Base-by-base conservation (phyloP, 345 rosid species). In the Hypericum androsaemum region DNA sequence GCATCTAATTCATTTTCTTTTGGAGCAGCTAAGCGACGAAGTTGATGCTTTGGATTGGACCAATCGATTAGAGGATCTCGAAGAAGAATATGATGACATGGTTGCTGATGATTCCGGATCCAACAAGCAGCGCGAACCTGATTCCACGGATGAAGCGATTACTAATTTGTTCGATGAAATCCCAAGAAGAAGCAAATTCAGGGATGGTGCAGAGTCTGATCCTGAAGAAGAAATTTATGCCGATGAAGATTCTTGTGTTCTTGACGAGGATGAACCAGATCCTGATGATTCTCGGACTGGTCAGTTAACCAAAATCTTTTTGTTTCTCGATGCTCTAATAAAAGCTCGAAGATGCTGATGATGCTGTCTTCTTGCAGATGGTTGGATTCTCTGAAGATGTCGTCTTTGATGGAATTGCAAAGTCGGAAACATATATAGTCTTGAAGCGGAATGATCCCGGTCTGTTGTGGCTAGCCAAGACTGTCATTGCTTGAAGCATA, bases 401-500 rank as follows among this genome's bases (percentile, higher is more conserved):
- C 41, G 54, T 68, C n/a, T 61, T 36, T 1, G 83, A 79, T 53
- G 78, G 64, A 12, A 65, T 59, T 4, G 89, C 95, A 15, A 73
- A 57, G 38, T 56, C 57, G 11, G 94, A 88, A 58, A 52, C 80
- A 51, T 92, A 74, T 47, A 45, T 92, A 54, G 86, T 81, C 43
- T 39, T 92, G 77, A 85, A 80, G 79, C 73, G 97, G 39, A 85
- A 92, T 46, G 97, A 92, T 64, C 94, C 80, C 10, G 97, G 95
- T 39, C 68, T 92, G 46, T 63, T 88, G 76, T 92, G 95, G 98
- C 94, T 92, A 52, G 95, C 85, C 28, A 88, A 85, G n/a, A n/a
- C n/a, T n/a, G 62, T 78, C 95, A 52, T 74, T 76, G 61, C 74
- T 92, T 0, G 95, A 85, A 71, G 64, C 84, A 3, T 67, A 61